phyloP scores from a whole-genome alignment of 2,329 filamentous ascomycete genomes.

The Pestalotiopsis sp. region DNA sequence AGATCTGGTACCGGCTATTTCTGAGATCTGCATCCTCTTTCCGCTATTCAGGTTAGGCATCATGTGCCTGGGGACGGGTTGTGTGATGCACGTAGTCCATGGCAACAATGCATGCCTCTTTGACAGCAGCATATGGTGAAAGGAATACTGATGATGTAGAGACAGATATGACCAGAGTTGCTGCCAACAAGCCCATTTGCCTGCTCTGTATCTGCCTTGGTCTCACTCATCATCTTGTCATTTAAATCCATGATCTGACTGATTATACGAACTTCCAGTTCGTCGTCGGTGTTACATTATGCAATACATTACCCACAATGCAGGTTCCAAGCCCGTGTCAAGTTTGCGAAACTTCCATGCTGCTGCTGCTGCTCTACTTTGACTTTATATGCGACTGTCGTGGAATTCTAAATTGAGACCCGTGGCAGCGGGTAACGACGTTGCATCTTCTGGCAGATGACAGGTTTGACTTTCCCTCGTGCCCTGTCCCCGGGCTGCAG shows the following conservation, averaged over 20 bases:
- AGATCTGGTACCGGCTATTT: background rate
- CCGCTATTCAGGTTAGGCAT: background rate
- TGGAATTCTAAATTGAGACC: background rate
- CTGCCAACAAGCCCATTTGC: background rate
- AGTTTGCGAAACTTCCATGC: background rate
- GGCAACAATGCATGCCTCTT: background rate
- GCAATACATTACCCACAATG: background rate
- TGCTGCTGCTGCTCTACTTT: background rate
- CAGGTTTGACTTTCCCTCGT: background rate
- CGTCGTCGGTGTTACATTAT: background rate
- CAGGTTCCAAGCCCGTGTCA: background rate
- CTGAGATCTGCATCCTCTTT: background rate
- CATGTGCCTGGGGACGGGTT: background rate
- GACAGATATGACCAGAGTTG: background rate
- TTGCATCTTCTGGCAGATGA: background rate
- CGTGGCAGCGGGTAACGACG: background rate
- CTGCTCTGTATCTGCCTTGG: background rate
- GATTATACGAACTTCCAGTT: background rate
- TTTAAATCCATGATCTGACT: background rate
- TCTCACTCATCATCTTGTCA: background rate
- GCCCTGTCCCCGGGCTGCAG: too few species aligned
- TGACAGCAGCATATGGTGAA: background rate
- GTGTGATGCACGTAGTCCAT: background rate
- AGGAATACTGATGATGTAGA: background rate
- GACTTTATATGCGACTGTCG: background rate